These are phyloP conservation scores for Leccinum insolens DNA, from an alignment of 1,284 basidiomycete genomes.

Conservation along the genomic window DNA sequence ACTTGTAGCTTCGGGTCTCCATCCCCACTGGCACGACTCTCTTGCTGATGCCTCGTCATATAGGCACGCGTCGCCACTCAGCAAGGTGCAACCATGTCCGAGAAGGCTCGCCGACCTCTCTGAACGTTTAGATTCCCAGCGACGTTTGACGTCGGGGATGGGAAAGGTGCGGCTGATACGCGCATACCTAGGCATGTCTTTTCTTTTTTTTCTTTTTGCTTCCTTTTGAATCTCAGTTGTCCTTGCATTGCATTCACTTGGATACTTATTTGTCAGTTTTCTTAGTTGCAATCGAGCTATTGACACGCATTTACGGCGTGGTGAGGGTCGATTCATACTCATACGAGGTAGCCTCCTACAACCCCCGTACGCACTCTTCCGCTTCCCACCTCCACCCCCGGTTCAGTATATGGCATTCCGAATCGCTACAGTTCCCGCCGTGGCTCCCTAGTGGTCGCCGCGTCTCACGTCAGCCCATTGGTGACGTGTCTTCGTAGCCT, in stretches of 20 bases:
- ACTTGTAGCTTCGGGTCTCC: slow-evolving; percentile 15
- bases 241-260: too few species aligned
- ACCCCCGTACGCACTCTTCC: slow-evolving; percentile 8
- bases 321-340: too few species aligned
- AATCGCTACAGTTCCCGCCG: slow-evolving; percentile 16
- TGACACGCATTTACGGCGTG: too few species aligned
- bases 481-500: slow-evolving; percentile 14
- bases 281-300: too few species aligned
- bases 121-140: slow-evolving; percentile 11
- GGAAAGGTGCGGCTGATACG: slow-evolving; percentile 7
- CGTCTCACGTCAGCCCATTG: too few species aligned
- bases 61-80: slow-evolving; percentile 26
- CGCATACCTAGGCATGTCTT: not conserved
- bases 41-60: slow-evolving; percentile 2
- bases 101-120: slow-evolving; percentile 31
- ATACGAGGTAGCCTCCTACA: slow-evolving; percentile 3
- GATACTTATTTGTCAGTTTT: too few species aligned
- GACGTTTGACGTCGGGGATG: slow-evolving; percentile 1
- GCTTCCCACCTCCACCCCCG: slow-evolving; percentile 19
- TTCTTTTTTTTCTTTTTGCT: not conserved
- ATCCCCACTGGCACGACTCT: slow-evolving; percentile 4
- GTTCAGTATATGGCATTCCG: slow-evolving; percentile 12
- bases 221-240: slow-evolving; percentile 13
- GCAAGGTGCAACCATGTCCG: slow-evolving; percentile 30
- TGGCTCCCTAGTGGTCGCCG: slow-evolving; percentile 22